Conservation (phyloP, 2,329 filamentous ascomycete species). For the Elsinoe ampelina region DNA sequence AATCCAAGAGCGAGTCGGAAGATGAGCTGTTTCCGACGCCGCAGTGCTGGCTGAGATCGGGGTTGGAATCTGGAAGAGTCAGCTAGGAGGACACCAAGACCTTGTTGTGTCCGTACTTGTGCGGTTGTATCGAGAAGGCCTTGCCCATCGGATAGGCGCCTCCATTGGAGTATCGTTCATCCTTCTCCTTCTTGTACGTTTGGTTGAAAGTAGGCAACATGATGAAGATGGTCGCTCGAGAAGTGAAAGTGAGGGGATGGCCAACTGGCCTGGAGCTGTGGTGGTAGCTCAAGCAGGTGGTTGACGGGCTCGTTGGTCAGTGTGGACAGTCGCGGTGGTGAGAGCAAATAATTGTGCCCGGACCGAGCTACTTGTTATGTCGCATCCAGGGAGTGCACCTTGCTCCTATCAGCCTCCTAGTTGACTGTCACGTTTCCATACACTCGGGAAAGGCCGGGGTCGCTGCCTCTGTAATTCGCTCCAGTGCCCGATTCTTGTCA, state of each 20-base stretch:
- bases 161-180: slow-evolving; percentile 17
- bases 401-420: slow-evolving; percentile 3
- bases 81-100: not conserved
- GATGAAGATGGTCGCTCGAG: not conserved
- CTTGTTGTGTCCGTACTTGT: slow-evolving; percentile 14
- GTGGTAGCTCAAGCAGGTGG: not conserved
- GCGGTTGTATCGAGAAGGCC: slow-evolving; percentile 18
- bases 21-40: slow-evolving; percentile 64
- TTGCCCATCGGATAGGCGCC: slow-evolving; percentile 18
- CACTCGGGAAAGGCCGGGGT: not conserved
- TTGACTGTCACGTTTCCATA: not conserved
- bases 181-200: slow-evolving; percentile 11
- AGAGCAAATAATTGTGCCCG: not conserved
- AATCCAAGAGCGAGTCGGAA: slow-evolving; percentile 54
- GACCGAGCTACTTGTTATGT: not conserved
- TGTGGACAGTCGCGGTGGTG: not conserved
- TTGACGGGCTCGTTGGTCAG: not conserved
- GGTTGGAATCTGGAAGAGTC: slow-evolving; percentile 64
- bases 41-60: slow-evolving; percentile 61
- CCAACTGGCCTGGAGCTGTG: not conserved
- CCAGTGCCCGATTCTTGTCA: not conserved
- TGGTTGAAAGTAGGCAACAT: slow-evolving; percentile 11
- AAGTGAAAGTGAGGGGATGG: not conserved
- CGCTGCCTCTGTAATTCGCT: not conserved
- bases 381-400: slow-evolving; percentile 5